phyloP scores from a whole-genome alignment of 2,329 filamentous ascomycete species.

The Nothopassalora personata region DNA sequence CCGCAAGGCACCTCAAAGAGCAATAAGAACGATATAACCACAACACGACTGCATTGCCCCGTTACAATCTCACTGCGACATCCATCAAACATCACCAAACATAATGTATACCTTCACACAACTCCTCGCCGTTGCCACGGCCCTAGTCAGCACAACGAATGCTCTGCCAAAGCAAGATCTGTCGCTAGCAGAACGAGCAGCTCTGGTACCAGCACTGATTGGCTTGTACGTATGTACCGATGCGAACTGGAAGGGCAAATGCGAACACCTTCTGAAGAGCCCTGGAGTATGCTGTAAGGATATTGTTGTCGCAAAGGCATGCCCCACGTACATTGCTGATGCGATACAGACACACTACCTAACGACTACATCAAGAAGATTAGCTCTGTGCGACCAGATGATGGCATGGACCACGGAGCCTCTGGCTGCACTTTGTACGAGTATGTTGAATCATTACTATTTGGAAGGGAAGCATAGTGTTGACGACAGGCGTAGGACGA shows the following conservation, averaged over 20 bases:
- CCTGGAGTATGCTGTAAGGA: conserved; percentile 20
- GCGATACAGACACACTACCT: conserved; percentile 13
- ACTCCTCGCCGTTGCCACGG: conserved; percentile 1
- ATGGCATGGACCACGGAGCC: conserved; percentile 3
- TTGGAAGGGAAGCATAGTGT: neutral
- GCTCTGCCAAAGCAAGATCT: conserved; percentile 5
- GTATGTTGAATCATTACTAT: conserved; percentile 8
- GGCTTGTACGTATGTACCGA: conserved; percentile 19
- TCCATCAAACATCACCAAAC: neutral
- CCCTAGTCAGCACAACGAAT: conserved; percentile 3
- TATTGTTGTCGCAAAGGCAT: neutral
- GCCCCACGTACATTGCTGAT: neutral
- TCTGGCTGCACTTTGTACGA: conserved; percentile 18
- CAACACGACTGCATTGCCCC: neutral
- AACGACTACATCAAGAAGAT: conserved; percentile 12
- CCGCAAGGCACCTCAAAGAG: conserved; percentile 1
- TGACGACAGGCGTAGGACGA: conserved; percentile 7
- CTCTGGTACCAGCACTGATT: conserved; percentile 12
- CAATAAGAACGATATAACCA: neutral
- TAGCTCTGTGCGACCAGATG: conserved; percentile 14
- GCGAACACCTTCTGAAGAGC: conserved; percentile 12
- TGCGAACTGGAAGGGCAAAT: conserved; percentile 14
- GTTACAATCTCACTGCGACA: neutral
- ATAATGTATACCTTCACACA: conserved; percentile 1
- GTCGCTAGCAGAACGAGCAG: conserved; percentile 5